Evolutionary conservation across 306 rosid genomes (phyloP).

Genomic region (Biancaea sappan): DNA sequence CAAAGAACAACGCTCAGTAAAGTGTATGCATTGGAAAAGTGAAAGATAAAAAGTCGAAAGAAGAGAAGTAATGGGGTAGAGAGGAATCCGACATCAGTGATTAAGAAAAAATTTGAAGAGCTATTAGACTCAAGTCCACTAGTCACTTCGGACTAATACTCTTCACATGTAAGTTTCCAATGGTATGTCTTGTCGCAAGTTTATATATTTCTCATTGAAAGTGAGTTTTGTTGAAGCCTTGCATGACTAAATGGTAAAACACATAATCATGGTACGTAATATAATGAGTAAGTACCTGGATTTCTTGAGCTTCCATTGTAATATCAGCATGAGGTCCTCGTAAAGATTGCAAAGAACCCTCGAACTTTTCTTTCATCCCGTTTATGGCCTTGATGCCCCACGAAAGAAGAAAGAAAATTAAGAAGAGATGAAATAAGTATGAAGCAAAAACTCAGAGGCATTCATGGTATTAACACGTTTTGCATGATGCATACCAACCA

Average conservation of each 20-base stretch:
- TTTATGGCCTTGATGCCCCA: slow-evolving; percentile 58
- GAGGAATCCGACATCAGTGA: too few species aligned
- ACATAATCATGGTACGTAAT: background rate
- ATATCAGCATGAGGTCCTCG: slow-evolving; percentile 70
- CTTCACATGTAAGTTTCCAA: too few species aligned
- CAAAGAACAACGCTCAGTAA: background rate
- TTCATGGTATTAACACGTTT: background rate
- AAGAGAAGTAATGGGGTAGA: too few species aligned
- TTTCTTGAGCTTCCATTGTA: slow-evolving; percentile 62
- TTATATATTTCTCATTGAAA: background rate
- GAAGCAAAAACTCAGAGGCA: background rate
- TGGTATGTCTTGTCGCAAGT: background rate
- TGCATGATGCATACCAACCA: slow-evolving; percentile 72
- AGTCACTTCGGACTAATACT: too few species aligned
- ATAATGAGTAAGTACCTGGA: slow-evolving; percentile 50
- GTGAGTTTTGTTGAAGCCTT: background rate
- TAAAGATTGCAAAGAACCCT: slow-evolving; percentile 65
- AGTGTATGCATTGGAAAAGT: too few species aligned
- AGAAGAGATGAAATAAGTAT: background rate
- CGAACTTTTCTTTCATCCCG: slow-evolving; percentile 73
- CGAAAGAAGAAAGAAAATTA: background rate
- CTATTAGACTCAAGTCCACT: too few species aligned
- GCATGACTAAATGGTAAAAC: background rate
- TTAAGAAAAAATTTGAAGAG: too few species aligned
- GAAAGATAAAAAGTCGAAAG: too few species aligned